These are phyloP conservation scores for Heterobasidion annosum DNA, from an alignment of 1,284 basidiomycete genomes.

Conservation along the genomic window DNA sequence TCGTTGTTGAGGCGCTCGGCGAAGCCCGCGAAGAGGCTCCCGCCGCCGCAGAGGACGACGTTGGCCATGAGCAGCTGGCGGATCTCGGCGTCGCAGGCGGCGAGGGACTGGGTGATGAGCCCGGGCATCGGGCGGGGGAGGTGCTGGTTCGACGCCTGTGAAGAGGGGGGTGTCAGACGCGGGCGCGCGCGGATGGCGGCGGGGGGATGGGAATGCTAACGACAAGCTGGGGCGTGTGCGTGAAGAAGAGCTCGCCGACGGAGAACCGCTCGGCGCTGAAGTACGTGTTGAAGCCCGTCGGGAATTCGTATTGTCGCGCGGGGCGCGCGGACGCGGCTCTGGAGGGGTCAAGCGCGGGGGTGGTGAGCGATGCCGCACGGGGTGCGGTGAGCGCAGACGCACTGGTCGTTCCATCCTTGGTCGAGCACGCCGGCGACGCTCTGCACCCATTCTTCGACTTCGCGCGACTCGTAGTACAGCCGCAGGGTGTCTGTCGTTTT, in stretches of 20 bases:
- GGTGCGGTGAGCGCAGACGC: conserved; percentile 14
- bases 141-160: conserved; percentile 54
- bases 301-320: conserved; percentile 84
- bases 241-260: conserved; percentile 88
- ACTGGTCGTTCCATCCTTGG: conserved; percentile 86
- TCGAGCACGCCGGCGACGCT: conserved; percentile 80
- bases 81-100: conserved; percentile 86
- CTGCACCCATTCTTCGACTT: conserved; percentile 94
- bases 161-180: not conserved
- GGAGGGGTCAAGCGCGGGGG: not conserved
- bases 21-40: conserved; percentile 81
- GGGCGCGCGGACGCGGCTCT: conserved; percentile 48
- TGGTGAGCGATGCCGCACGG: not conserved
- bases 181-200: not conserved
- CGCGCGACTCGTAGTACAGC: conserved; percentile 73
- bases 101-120: conserved; percentile 74
- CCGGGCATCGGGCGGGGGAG: conserved; percentile 71
- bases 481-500: conserved; percentile 76
- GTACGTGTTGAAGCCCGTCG: conserved; percentile 84
- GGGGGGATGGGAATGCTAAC: conserved; percentile 36
- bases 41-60: conserved; percentile 91
- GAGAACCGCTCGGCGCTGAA: conserved; percentile 80
- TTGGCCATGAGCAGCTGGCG: conserved; percentile 87
- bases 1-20: conserved; percentile 81
- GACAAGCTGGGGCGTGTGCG: conserved; percentile 67